Percentiles rank a stretch among this genome's conserved stretches.
phyloP scores from a whole-genome alignment of 2,329 filamentous ascomycete species.

The Emergomyces orientalis region DNA sequence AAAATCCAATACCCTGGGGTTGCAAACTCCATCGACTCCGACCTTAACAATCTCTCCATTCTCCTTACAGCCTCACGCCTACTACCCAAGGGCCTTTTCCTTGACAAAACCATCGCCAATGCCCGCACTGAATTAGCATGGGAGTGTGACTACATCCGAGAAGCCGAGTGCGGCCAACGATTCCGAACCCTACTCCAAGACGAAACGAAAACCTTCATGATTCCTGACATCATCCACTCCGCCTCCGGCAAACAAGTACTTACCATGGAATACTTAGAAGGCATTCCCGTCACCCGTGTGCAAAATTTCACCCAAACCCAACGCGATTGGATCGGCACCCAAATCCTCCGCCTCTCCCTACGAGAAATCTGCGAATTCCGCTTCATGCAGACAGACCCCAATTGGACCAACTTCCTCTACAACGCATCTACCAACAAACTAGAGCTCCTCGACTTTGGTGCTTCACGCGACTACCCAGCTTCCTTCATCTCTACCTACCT shows the following conservation, averaged over 20 bases:
- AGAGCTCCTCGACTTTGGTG: slow-evolving; percentile 91
- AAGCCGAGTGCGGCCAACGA: slow-evolving; percentile 68
- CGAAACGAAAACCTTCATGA: slow-evolving; percentile 63
- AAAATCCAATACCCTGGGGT: slow-evolving; percentile 98
- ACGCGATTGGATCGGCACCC: slow-evolving; percentile 90
- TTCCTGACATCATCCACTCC: slow-evolving; percentile 67
- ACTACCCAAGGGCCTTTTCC: slow-evolving; percentile 81
- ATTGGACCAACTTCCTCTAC: slow-evolving; percentile 98
- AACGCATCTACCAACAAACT: slow-evolving; percentile 63
- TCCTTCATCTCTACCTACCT: slow-evolving; percentile 75
- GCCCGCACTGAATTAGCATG: slow-evolving; percentile 83
- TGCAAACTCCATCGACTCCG: slow-evolving; percentile 89
- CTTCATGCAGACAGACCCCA: slow-evolving; percentile 99
- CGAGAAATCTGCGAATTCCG: slow-evolving; percentile 89
- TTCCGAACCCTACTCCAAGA: slow-evolving; percentile 71
- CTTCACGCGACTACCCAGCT: slow-evolving; percentile 73
- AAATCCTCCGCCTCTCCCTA: slow-evolving; percentile 83
- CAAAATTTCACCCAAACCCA: slow-evolving; percentile 68
- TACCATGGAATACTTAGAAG: slow-evolving; percentile 87
- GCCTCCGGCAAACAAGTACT: slow-evolving; percentile 79
- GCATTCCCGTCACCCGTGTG: slow-evolving; percentile 74
- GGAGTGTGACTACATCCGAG: slow-evolving; percentile 93
- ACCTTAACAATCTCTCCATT: slow-evolving; percentile 85
- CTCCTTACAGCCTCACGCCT: slow-evolving; percentile 84
- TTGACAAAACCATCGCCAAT: slow-evolving; percentile 96